Base-by-base conservation (phyloP, 2,329 filamentous ascomycete species). In the Claviceps humidiphila region DNA sequence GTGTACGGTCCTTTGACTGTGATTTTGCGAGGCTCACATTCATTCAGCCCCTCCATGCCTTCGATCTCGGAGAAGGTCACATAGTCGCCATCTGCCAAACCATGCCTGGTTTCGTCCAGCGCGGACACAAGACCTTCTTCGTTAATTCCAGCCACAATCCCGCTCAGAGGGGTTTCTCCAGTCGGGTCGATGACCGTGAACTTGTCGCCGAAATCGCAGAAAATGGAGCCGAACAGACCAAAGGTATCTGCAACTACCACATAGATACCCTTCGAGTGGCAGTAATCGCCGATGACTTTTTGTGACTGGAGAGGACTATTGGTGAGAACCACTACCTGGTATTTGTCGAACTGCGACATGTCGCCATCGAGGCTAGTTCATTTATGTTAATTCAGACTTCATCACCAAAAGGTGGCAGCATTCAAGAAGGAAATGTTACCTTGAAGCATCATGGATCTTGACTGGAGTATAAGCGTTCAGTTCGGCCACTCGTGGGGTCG, bases 381-480 rank as follows among this genome's bases (percentile, higher is more conserved):
- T n/a, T 51, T 37, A 4, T 24, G 38, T 24, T 5, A 34, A 41
- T 49, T 37, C 45, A 41, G 42, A 30, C 47, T 26, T 24, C 11
- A 44, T 37, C 26, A 39, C 45, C 30, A 20, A 30, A 26, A n/a
- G 41, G 22, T 20, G 47, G n/a, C 17, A 55, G 64, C 45, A 38
- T 9, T 34, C 14, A 20, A 17, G 16, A 14, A 4, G 9, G n/a
- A 2, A 13, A 59, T 22, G 63, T 51, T 71, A 80, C 78, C 71
- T 72, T 20, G 71, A 60, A 40, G 80, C 77, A 57, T 80, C 67
- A 67, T 89, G 89, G 54, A 95, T 78, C 55, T 81, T 79, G 53
- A 98, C 86, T 6, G 93, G 93, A 4, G 91, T 95, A 66, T 98
- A 98, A 55, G 89, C 87, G 69, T 98, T 98, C 59, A 98, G 79